Evolutionary conservation across 148 eudicot genomes (phyloP), one percentile per base, ranked within the genome.

Genomic region (Cornus suecica): DNA sequence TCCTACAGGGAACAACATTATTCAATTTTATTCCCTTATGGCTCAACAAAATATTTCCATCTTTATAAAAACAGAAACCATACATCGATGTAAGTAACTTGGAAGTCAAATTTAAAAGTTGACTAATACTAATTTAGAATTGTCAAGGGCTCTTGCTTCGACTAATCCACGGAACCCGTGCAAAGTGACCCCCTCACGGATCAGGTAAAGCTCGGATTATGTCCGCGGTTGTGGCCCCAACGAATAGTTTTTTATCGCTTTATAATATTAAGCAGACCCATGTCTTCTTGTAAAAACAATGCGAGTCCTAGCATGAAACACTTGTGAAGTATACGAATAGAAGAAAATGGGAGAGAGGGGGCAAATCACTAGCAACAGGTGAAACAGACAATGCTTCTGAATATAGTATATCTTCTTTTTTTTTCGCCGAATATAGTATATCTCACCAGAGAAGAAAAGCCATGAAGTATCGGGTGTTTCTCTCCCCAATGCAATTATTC

Each of bases 401-500:
- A 29, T 42, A 31, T 70, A 74, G 6, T 58, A 58, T 1, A 69
- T 80, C 99, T 95, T n/a, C n/a, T n/a, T n/a, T n/a, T n/a, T n/a
- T n/a, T n/a, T n/a, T n/a, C n/a, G 52, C 16, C 68, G 56, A 52
- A 29, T 42, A 31, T 70, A 74, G 6, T 58, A 58, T 1, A 69
- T 80, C 99, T 95, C 79, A 95, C 99, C 99, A 95, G 52, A 89
- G 77, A 77, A 95, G 91, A 79, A 95, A 95, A 78, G 92, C 92
- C 89, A 95, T 76, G 69, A 95, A 95, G 83, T 89, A 92, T 69
- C 90, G 82, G 30, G 94, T 91, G 84, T 95, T 95, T 80, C 83
- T 93, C 87, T 95, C 99, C 76, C 99, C 99, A 67, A 95, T 91
- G 85, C 99, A 95, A 82, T 95, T 95, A 88, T 95, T 95, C 99